Conservation (phyloP, 257 asterid genomes). For the Nicotiana noctiflora region DNA sequence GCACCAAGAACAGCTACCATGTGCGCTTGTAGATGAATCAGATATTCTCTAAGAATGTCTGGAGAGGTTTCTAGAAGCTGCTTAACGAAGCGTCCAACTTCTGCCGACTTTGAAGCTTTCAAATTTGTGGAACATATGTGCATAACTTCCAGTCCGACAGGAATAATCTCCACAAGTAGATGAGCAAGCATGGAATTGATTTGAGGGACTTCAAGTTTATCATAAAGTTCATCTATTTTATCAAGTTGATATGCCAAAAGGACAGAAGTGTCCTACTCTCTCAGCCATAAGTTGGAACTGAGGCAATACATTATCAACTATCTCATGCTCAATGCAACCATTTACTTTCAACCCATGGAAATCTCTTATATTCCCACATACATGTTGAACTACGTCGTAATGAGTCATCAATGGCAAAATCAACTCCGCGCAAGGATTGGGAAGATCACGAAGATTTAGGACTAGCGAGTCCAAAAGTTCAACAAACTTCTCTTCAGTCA, state of each 20-base stretch:
- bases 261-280: no score
- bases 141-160: not conserved
- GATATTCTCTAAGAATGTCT: not conserved
- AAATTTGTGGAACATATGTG: not conserved
- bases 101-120: not conserved
- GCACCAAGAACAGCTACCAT: no score
- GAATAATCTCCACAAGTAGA: not conserved
- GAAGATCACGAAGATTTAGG: not conserved
- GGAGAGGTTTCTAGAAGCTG: not conserved
- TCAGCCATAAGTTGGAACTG: no score
- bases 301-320: not conserved
- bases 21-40: not conserved
- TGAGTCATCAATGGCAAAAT: not conserved
- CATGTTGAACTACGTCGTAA: not conserved
- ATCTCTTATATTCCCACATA: not conserved
- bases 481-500: not conserved
- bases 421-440: not conserved
- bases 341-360: not conserved
- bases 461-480: not conserved
- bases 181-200: not conserved
- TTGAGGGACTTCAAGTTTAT: not conserved
- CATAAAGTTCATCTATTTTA: no score
- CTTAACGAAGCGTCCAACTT: not conserved
- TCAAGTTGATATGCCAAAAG: no score
- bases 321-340: not conserved